A percentile compares a stretch with the other conserved stretches of the same genome.
These are phyloP conservation scores for Taphrina confusa DNA, from an alignment of 1,139 yeast species.

Conservation along the genomic window DNA sequence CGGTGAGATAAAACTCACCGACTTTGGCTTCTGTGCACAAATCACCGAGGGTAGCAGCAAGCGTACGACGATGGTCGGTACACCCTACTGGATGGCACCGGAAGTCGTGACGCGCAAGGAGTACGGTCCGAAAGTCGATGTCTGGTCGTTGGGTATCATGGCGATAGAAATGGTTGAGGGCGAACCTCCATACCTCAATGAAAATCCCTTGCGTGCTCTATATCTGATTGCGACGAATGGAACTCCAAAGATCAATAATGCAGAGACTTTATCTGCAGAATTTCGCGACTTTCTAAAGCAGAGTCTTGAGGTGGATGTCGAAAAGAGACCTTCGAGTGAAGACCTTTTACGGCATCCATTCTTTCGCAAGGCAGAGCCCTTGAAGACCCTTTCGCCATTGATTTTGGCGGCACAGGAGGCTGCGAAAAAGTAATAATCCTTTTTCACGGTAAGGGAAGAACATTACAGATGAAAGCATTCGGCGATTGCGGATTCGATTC, in stretches of 20 bases:
- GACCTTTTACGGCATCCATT: conserved; percentile 73
- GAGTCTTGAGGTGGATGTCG: conserved; percentile 83
- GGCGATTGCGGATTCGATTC: not conserved
- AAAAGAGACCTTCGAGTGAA: conserved; percentile 76
- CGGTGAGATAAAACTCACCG: conserved; percentile 84
- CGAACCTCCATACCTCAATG: conserved; percentile 95
- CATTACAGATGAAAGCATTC: not conserved
- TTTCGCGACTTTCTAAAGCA: conserved; percentile 71
- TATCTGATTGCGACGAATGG: conserved; percentile 95
- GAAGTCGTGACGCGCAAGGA: conserved; percentile 93
- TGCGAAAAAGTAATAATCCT: conserved; percentile 5
- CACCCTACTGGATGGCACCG: conserved; percentile 99
- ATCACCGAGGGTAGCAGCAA: conserved; percentile 74
- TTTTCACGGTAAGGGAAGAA: not conserved
- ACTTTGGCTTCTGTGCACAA: conserved; percentile 87
- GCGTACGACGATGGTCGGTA: conserved; percentile 98
- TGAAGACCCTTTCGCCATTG: conserved; percentile 70
- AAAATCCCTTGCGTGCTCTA: conserved; percentile 85
- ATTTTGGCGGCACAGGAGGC: conserved; percentile 31
- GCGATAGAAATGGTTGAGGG: conserved; percentile 98
- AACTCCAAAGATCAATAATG: conserved; percentile 87
- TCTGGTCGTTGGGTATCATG: conserved; percentile 98
- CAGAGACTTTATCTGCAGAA: conserved; percentile 69
- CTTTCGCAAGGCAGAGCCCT: conserved; percentile 70
- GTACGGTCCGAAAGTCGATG: conserved; percentile 95